Evolutionary conservation across 75 land plant genomes (phyloP).

Genomic region (Isoetes taiwanensis): DNA sequence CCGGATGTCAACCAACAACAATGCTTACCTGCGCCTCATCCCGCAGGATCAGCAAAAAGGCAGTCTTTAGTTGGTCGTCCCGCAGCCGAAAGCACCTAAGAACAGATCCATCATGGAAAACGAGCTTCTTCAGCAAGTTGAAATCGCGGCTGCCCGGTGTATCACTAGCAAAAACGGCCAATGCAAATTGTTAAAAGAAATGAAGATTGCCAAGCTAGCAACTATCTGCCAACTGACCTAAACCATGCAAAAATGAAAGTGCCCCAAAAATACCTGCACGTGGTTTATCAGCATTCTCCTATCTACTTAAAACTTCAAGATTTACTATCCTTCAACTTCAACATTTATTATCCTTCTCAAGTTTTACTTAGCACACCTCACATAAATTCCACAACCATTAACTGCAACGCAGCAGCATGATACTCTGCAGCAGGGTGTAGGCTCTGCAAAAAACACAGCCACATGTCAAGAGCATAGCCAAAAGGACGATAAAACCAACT

Average conservation of each 20-base stretch:
- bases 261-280: too few species aligned
- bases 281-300: too few species aligned
- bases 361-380: background rate
- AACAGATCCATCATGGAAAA: conserved; percentile 3
- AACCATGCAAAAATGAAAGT: background rate
- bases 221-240: background rate
- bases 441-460: conserved; percentile 3
- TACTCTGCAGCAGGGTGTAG: conserved; percentile 3
- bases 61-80: conserved; percentile 1
- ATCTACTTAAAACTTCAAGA: too few species aligned
- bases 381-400: background rate
- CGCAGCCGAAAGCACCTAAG: conserved; percentile 1
- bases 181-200: too few species aligned
- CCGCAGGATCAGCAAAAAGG: background rate
- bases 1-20: too few species aligned
- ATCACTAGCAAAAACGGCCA: background rate
- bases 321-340: too few species aligned
- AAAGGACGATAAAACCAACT: too few species aligned
- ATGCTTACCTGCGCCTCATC: too few species aligned
- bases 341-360: background rate
- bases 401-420: conserved; percentile 6
- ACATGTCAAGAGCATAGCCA: background rate
- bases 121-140: conserved; percentile 6
- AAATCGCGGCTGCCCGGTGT: background rate
- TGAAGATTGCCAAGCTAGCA: too few species aligned